phyloP scores from a whole-genome alignment of 106 monocot species.

The Ottelia alismoides region DNA sequence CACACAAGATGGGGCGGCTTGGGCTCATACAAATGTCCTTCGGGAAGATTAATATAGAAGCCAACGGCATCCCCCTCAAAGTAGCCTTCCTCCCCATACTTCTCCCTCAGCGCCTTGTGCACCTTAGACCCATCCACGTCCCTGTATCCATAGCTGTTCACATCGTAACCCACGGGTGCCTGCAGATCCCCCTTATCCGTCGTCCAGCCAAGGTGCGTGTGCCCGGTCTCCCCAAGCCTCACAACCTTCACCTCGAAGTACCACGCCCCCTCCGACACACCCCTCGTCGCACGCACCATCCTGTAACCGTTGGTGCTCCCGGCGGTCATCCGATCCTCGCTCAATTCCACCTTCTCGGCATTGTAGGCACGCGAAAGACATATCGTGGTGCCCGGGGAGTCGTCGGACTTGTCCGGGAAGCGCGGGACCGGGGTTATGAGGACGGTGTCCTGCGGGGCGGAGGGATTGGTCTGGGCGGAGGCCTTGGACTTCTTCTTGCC shows the following conservation, averaged over 20 bases:
- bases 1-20: slow-evolving; percentile 55
- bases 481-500: slow-evolving; percentile 68
- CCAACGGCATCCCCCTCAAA: slow-evolving; percentile 86
- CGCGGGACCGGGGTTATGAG: slow-evolving; percentile 65
- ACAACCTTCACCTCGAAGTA: slow-evolving; percentile 76
- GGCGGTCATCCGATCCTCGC: slow-evolving; percentile 76
- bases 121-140: slow-evolving; percentile 87
- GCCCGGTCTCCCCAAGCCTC: slow-evolving; percentile 61
- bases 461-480: slow-evolving; percentile 6
- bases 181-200: slow-evolving; percentile 91
- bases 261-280: slow-evolving; percentile 70
- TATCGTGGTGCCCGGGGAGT: slow-evolving; percentile 37
- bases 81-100: slow-evolving; percentile 72
- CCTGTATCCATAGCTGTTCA: slow-evolving; percentile 70
- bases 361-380: slow-evolving; percentile 75
- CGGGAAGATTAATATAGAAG: slow-evolving; percentile 75
- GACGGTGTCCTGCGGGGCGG: slow-evolving; percentile 39
- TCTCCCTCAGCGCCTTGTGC: slow-evolving; percentile 75
- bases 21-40: slow-evolving; percentile 55
- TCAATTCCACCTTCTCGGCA: slow-evolving; percentile 86
- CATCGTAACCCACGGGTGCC: slow-evolving; percentile 87
- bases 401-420: slow-evolving; percentile 66
- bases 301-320: slow-evolving; percentile 83
- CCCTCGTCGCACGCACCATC: slow-evolving; percentile 90
- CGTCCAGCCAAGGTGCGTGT: slow-evolving; percentile 77